phyloP scores from a whole-genome alignment of 139 green algal species.

The Picochlorum sp. region DNA sequence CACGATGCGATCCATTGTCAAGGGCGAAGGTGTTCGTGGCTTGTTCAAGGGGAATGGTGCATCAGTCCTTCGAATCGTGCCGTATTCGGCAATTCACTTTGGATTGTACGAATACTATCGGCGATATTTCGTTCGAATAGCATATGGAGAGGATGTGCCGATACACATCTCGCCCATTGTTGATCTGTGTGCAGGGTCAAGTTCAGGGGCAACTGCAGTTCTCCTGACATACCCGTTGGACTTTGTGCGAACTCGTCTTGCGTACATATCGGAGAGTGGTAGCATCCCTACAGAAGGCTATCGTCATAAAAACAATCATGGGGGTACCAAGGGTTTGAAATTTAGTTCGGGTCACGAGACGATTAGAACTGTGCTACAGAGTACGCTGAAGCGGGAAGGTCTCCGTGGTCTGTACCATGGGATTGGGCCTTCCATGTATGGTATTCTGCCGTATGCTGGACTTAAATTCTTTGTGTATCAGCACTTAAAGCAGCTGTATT shows the following conservation, averaged over 20 bases:
- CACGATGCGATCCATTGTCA: slow-evolving; percentile 47
- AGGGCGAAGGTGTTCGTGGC: slow-evolving; percentile 55
- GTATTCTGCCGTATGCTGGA: slow-evolving; percentile 90
- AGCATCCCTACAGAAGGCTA: neutral
- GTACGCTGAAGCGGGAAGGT: slow-evolving; percentile 47
- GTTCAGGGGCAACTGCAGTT: slow-evolving; percentile 74
- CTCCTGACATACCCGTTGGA: slow-evolving; percentile 85
- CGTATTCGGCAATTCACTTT: slow-evolving; percentile 87
- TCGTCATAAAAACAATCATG: neutral
- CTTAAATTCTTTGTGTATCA: slow-evolving; percentile 93
- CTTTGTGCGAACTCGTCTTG: slow-evolving; percentile 75
- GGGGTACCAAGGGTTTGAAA: neutral
- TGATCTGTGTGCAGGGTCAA: slow-evolving; percentile 69
- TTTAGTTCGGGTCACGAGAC: slow-evolving; percentile 9
- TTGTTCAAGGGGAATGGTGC: slow-evolving; percentile 83
- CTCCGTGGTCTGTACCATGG: slow-evolving; percentile 67
- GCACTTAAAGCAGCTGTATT: slow-evolving; percentile 55
- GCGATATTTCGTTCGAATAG: slow-evolving; percentile 29
- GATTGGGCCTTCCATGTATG: slow-evolving; percentile 67
- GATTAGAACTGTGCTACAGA: slow-evolving; percentile 39
- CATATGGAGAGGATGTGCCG: neutral
- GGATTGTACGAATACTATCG: slow-evolving; percentile 78
- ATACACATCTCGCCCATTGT: slow-evolving; percentile 33
- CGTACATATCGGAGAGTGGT: slow-evolving; percentile 40
- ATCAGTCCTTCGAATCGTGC: slow-evolving; percentile 77